Percentiles rank a stretch among this genome's conserved stretches.
Conservation (phyloP, 495 filamentous ascomycete species). For the Rusavskia elegans region DNA sequence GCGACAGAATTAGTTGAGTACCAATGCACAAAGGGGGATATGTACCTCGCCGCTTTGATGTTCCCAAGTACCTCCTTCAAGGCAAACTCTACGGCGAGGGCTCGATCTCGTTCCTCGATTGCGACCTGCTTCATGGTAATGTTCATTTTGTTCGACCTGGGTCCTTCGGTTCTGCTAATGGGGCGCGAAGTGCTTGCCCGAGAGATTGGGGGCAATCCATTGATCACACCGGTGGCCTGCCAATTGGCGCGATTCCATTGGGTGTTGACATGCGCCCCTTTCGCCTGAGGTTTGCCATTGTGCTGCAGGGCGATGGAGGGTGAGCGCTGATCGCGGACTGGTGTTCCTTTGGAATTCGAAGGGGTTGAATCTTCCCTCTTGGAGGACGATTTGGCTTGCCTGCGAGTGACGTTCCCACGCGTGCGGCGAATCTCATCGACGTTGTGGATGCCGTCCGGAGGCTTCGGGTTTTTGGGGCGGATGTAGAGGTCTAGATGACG, state of each 20-base stretch:
- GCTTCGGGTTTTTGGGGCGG: slow-evolving; percentile 69
- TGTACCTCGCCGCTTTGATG: slow-evolving; percentile 67
- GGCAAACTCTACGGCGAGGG: slow-evolving; percentile 68
- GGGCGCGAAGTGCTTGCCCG: slow-evolving; percentile 18
- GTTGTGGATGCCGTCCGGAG: slow-evolving; percentile 71
- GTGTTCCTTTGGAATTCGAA: slow-evolving; percentile 8
- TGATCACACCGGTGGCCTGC: slow-evolving; percentile 71
- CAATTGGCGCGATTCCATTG: slow-evolving; percentile 50
- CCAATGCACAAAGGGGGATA: slow-evolving; percentile 3
- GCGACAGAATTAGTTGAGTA: neutral
- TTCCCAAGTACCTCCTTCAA: slow-evolving; percentile 65
- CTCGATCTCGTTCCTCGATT: slow-evolving; percentile 51
- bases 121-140: slow-evolving; percentile 10
- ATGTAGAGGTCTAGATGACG: slow-evolving; percentile 85
- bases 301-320: slow-evolving; percentile 1
- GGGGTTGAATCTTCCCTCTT: slow-evolving; percentile 33
- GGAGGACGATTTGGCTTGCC: slow-evolving; percentile 49
- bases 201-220: slow-evolving; percentile 43
- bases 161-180: slow-evolving; percentile 6
- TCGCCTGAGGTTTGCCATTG: slow-evolving; percentile 17
- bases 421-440: slow-evolving; percentile 73
- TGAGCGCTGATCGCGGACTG: slow-evolving; percentile 9
- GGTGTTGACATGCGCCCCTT: slow-evolving; percentile 29
- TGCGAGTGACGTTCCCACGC: slow-evolving; percentile 65
- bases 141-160: slow-evolving; percentile 12